Evolutionary conservation across 768 basidiomycete species (phyloP).

Genomic region (Phanerochaete carnosa): DNA sequence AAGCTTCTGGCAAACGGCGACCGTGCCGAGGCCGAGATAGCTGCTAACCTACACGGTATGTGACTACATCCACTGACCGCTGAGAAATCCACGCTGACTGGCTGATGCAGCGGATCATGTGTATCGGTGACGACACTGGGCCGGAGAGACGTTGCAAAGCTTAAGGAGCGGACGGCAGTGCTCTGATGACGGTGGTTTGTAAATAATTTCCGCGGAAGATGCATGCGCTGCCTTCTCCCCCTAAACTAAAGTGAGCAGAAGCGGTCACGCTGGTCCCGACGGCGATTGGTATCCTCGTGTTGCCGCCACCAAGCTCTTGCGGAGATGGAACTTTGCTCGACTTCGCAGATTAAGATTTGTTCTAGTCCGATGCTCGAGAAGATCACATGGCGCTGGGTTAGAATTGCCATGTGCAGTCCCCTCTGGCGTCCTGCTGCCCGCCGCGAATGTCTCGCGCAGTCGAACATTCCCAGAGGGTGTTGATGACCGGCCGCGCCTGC

Average conservation of each 20-base stretch:
- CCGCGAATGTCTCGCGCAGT: neutral
- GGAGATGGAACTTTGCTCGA: slow-evolving; percentile 10
- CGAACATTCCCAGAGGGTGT: neutral
- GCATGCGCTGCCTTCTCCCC: slow-evolving; percentile 7
- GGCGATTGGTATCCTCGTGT: slow-evolving; percentile 16
- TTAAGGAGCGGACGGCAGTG: neutral
- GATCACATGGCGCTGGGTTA: neutral
- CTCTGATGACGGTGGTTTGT: neutral
- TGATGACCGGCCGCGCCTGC: slow-evolving; percentile 11
- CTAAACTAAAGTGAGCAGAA: neutral
- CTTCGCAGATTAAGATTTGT: slow-evolving; percentile 2
- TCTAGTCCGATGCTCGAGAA: neutral
- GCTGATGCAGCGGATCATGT: slow-evolving; percentile 71
- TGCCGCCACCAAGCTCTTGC: slow-evolving; percentile 1
- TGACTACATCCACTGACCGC: slow-evolving; percentile 14
- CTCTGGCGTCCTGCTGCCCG: slow-evolving; percentile 6
- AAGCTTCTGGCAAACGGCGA: slow-evolving; percentile 96
- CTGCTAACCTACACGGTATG: slow-evolving; percentile 82
- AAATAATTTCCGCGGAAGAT: slow-evolving; percentile 3
- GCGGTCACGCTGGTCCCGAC: slow-evolving; percentile 1
- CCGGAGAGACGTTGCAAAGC: neutral
- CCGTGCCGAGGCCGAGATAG: slow-evolving; percentile 95
- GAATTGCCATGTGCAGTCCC: neutral
- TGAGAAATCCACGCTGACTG: slow-evolving; percentile 10
- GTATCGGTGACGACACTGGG: slow-evolving; percentile 58